These are phyloP conservation scores for Symbiodinium pilosum DNA, from an alignment of 73 alveolate genomes.

Conservation along the genomic window DNA sequence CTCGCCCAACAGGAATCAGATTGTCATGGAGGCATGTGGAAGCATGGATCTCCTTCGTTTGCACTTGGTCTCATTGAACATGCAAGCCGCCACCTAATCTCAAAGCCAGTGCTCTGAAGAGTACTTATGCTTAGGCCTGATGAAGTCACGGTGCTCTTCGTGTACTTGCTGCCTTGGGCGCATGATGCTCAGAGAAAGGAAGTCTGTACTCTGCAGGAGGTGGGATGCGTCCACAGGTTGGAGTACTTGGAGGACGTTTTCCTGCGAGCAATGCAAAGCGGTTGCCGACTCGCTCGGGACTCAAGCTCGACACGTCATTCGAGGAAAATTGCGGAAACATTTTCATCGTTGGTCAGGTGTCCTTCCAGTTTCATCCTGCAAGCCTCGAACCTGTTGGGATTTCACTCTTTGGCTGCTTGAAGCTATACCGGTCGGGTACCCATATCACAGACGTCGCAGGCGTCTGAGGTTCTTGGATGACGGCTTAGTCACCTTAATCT, in stretches of 20 bases:
- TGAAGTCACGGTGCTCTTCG: conserved; percentile 63
- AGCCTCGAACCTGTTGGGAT: conserved; percentile 18
- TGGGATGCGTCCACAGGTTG: conserved; percentile 18
- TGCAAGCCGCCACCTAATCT: not conserved
- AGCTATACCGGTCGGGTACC: conserved; percentile 34
- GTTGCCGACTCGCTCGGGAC: conserved; percentile 42
- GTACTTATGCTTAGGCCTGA: conserved; percentile 69
- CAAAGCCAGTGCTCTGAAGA: too few relatives aligned
- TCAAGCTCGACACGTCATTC: not conserved
- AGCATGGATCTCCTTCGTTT: too few relatives aligned
- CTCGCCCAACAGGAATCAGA: too few relatives aligned
- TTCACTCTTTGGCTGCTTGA: conserved; percentile 45
- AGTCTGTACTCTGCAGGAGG: too few relatives aligned
- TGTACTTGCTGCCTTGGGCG: conserved; percentile 94
- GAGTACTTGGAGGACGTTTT: conserved; percentile 24
- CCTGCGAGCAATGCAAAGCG: not conserved
- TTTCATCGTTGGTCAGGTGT: too few relatives aligned
- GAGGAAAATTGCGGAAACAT: not conserved
- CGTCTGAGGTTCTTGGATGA: not conserved
- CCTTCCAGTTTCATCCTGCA: conserved; percentile 83
- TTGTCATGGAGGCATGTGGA: too few relatives aligned
- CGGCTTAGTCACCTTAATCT: too few relatives aligned
- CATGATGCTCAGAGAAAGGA: not conserved
- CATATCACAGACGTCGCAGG: too few relatives aligned
- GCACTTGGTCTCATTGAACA: too few relatives aligned